Evolutionary conservation across 169 alveolate genomes (phyloP), one percentile per base, ranked within the genome.

Genomic region (Amoebophrya sp.): DNA sequence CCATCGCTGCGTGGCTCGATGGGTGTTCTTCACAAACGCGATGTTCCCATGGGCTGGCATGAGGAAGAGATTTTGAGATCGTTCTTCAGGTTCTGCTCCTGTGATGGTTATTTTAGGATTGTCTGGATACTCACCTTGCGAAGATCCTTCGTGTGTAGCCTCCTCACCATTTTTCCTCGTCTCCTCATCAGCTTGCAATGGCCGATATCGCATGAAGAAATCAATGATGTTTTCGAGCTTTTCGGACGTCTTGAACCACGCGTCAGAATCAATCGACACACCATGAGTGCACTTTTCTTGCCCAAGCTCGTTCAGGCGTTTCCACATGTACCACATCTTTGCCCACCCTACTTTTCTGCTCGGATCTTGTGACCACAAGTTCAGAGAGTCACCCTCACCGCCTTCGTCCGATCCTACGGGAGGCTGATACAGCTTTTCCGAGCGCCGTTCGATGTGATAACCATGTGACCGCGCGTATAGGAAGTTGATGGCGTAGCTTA

Each of bases 171-270:
- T 47, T 12, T 6, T 47, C 18, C 65, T 47, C 65, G 65, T 6
- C 65, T 47, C 18, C 65, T 6, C 6, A 18, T 47, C n/a, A n/a
- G n/a, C n/a, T n/a, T n/a, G n/a, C n/a, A 53, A 14, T 53, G 76
- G 76, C 23, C 23, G 2, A 26, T 6, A 26, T 36, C 33, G 18
- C 36, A 65, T 6, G 83, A 65, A 65, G 83, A 6, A 65, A 36
- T 65, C 83, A 6, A 65, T 18, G 26, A 65, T 65, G 83, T 26
- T 26, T 1, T 1, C 2, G 38, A 65, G 83, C 2, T 29, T 6
- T 26, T 65, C 83, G 26, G 18, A 26, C 83, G 83, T 65, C 83
- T 65, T 65, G 83, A 65, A 65, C 83, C 83, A 65, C 36, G 83
- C 83, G 83, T 65, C 83, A 36, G 33, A 6, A 26, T 65, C 83